Evolutionary conservation across 1,139 yeast species (phyloP).

Genomic region (Waltiozyma sp.): DNA sequence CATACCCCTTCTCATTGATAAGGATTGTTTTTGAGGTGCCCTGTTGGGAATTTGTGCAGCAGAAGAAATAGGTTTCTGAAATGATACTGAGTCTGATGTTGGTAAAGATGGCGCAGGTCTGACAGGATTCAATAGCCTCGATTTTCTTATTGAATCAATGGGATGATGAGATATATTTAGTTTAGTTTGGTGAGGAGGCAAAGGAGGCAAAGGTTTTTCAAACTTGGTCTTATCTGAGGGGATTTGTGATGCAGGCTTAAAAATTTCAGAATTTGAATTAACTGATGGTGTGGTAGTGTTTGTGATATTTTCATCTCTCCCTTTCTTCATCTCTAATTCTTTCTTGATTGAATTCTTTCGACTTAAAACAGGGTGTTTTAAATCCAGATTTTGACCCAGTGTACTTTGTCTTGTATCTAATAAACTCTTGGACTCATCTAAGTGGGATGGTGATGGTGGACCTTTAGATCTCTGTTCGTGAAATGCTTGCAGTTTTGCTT

Average conservation of each 20-base stretch:
- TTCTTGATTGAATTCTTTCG: conserved; percentile 1
- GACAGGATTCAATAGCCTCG: not conserved
- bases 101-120: conserved; percentile 16
- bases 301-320: conserved; percentile 3
- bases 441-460: not conserved
- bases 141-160: not conserved
- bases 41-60: not conserved
- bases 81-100: conserved; percentile 1
- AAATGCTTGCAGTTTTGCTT: conserved; percentile 65
- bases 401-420: not conserved
- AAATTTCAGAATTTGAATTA: not conserved
- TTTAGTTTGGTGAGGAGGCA: conserved; percentile 16
- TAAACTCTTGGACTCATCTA: not conserved
- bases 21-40: conserved; percentile 26
- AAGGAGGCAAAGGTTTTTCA: conserved; percentile 26
- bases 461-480: conserved; percentile 42
- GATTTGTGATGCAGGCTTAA: too few relatives aligned
- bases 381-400: too few relatives aligned
- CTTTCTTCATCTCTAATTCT: conserved; percentile 1
- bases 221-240: not conserved
- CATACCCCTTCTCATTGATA: conserved; percentile 46
- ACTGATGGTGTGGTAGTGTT: not conserved
- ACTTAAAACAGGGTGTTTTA: not conserved
- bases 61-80: not conserved
- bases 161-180: not conserved